Base-by-base conservation (phyloP, 2,329 filamentous ascomycete genomes). In the Dothidotthia symphoricarpi region DNA sequence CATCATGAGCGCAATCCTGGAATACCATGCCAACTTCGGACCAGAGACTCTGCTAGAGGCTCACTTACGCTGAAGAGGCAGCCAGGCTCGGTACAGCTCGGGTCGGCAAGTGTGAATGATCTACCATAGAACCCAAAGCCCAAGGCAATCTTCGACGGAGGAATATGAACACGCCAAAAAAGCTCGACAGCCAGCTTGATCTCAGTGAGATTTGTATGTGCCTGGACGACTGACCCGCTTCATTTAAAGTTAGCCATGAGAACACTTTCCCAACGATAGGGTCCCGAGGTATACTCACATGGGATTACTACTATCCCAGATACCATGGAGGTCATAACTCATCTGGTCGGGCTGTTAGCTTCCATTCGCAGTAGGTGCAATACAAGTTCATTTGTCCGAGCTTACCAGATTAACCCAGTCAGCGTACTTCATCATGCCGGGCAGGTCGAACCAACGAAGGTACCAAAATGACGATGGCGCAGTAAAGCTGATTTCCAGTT, bases 191-290 rank as follows among this genome's bases (percentile, higher is more conserved):
- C 61, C 1, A 45, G 17, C 3, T 66, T 49, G 16, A 74, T 74
- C 53, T 75, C 69, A 1, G 72, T 75, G 0, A 74, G 31, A 42
- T 75, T 74, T 1, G 71, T 70, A 40, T 75, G 70, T 0, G 45
- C 46, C 6, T 55, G 42, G 10, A 53, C 55, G 0, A 0, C 36
- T 1, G 30, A 24, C 16, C 30, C 19, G 16, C 30, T n/a, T n/a
- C n/a, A n/a, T n/a, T n/a, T n/a, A n/a, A n/a, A n/a, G n/a, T n/a
- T n/a, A n/a, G n/a, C n/a, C n/a, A n/a, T n/a, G n/a, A n/a, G n/a
- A n/a, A n/a, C n/a, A n/a, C n/a, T n/a, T n/a, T n/a, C n/a, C n/a
- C n/a, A n/a, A n/a, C n/a, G n/a, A n/a, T n/a, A n/a, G n/a, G n/a
- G n/a, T n/a, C n/a, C n/a, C n/a, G n/a, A n/a, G n/a, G n/a, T n/a